Percentiles rank a stretch among this genome's conserved stretches.
phyloP scores from a whole-genome alignment of 164 flowering plant genomes.

The Berberis vulgaris region DNA sequence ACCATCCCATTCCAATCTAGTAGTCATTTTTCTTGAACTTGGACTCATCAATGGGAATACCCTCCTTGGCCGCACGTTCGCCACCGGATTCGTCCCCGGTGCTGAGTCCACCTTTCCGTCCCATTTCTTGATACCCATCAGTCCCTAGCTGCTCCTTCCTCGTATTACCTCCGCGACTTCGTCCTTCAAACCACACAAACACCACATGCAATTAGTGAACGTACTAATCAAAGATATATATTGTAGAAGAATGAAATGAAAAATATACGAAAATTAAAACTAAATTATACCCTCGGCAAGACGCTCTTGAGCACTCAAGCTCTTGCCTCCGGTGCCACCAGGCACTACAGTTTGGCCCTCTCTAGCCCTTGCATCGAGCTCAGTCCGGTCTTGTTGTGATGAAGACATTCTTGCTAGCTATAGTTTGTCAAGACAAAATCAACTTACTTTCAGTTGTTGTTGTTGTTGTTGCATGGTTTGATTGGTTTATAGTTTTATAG shows the following conservation, averaged over 20 bases:
- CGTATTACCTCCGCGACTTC: conserved; percentile 58
- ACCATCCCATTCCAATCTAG: background rate
- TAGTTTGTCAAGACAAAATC: no score
- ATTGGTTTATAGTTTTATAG: no score
- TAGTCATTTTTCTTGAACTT: conserved; percentile 27
- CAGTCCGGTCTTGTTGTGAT: conserved; percentile 24
- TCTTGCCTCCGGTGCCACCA: conserved; percentile 76
- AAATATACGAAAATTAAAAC: background rate
- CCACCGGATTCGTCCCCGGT: conserved; percentile 53
- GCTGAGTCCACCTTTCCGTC: conserved; percentile 67
- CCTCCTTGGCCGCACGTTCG: conserved; percentile 54
- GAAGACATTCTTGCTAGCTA: conserved; percentile 2
- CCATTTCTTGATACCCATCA: conserved; percentile 63
- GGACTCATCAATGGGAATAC: conserved; percentile 56
- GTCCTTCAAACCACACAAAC: conserved; percentile 20
- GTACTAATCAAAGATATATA: no score
- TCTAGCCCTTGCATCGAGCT: conserved; percentile 61
- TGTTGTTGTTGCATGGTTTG: no score
- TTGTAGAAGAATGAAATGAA: background rate
- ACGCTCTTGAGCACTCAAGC: conserved; percentile 78
- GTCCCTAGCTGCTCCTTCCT: conserved; percentile 53
- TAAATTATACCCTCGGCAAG: conserved; percentile 57
- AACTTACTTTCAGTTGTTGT: no score
- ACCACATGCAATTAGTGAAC: no score
- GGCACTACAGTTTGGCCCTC: conserved; percentile 76